A percentile compares a stretch with the other conserved stretches of the same genome.
Evolutionary conservation across 331 rosid genomes (phyloP).

Genomic region (Phaseolus coccineus): DNA sequence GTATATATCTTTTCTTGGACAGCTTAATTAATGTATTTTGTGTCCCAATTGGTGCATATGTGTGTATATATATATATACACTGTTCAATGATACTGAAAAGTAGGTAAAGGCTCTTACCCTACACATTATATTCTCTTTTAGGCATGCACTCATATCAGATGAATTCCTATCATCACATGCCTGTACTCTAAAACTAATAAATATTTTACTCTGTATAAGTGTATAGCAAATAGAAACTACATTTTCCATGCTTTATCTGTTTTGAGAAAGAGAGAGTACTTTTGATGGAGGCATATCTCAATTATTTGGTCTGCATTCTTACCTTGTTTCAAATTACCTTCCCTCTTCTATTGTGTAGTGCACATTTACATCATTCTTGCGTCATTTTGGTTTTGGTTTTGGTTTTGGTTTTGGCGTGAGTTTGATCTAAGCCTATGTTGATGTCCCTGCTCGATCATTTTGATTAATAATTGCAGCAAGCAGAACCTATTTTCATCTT

Average conservation of each 20-base stretch:
- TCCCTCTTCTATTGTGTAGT: background rate
- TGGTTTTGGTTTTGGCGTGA: background rate
- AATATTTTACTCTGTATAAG: conserved; percentile 34
- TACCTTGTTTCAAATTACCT: conserved; percentile 34
- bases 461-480: conserved; percentile 27
- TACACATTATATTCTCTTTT: conserved; percentile 59
- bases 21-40: conserved; percentile 40
- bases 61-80: conserved; percentile 30
- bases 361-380: conserved; percentile 23
- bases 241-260: conserved; percentile 14
- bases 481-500: conserved; percentile 2
- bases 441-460: background rate
- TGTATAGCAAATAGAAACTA: conserved; percentile 32
- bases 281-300: background rate
- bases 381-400: conserved; percentile 29
- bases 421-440: background rate
- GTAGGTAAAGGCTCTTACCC: conserved; percentile 55
- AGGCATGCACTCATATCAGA: conserved; percentile 57
- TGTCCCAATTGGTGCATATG: conserved; percentile 24
- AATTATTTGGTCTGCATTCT: conserved; percentile 28
- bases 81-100: conserved; percentile 43
- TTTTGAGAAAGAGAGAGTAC: conserved; percentile 27
- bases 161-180: conserved; percentile 52
- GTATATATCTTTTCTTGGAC: conserved; percentile 51
- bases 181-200: conserved; percentile 49